Conservation (phyloP, 2,329 filamentous ascomycete species). For the Aspergillus fructus region DNA sequence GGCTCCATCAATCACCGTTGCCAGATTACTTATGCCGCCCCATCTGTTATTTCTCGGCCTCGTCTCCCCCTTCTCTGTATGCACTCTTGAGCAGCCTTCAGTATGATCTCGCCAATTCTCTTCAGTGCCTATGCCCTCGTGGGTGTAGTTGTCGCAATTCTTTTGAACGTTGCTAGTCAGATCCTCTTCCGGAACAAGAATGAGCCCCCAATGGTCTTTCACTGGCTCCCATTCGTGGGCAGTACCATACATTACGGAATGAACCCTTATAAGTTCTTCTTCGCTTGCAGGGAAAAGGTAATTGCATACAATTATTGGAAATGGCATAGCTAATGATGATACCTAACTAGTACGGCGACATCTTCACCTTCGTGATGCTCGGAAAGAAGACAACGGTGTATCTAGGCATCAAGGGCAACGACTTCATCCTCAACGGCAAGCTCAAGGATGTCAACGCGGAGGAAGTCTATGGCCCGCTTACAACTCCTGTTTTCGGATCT, state of each 20-base stretch:
- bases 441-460: conserved; percentile 86
- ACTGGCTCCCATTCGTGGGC: conserved; percentile 65
- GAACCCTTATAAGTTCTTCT: conserved; percentile 79
- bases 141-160: conserved; percentile 9
- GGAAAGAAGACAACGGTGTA: conserved; percentile 87
- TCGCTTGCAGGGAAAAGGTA: conserved; percentile 69
- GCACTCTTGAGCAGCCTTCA: conserved; percentile 2
- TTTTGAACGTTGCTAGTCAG: conserved; percentile 19
- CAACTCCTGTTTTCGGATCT: conserved; percentile 71
- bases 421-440: conserved; percentile 92
- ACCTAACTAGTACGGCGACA: conserved; percentile 69
- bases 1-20: conserved; percentile 7
- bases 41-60: neutral
- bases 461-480: conserved; percentile 80
- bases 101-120: conserved; percentile 17
- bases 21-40: conserved; percentile 3
- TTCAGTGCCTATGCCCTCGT: conserved; percentile 13
- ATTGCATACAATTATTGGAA: neutral
- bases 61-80: neutral
- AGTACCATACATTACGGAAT: conserved; percentile 48
- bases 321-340: conserved; percentile 25
- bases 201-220: conserved; percentile 76
- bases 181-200: conserved; percentile 49
- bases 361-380: conserved; percentile 86
- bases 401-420: conserved; percentile 77